These are phyloP conservation scores for Podaxis rugospora DNA, from an alignment of 768 basidiomycete species.

Conservation along the genomic window DNA sequence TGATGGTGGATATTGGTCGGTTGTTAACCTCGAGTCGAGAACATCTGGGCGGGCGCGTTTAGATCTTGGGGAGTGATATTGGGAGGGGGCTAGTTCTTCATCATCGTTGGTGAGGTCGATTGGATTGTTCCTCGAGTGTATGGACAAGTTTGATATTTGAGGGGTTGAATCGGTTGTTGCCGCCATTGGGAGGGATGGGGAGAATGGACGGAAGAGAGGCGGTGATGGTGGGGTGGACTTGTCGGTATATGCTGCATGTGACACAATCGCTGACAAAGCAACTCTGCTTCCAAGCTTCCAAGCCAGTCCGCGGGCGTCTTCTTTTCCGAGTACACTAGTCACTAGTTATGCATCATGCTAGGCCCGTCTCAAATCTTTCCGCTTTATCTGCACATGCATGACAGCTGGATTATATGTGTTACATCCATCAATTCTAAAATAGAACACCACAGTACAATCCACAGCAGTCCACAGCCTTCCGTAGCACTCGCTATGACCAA, in stretches of 20 bases:
- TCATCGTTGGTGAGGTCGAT: constrained; percentile 75
- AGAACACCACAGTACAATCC: neutral
- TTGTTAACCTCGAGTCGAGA: neutral
- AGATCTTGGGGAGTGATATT: constrained; percentile 7
- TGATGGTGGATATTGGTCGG: constrained; percentile 4
- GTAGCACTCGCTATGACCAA: constrained; percentile 43
- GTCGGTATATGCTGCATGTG: constrained; percentile 3
- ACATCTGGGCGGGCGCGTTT: constrained; percentile 1
- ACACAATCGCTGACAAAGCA: constrained; percentile 10
- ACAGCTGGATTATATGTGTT: neutral
- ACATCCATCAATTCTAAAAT: neutral
- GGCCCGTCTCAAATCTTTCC: neutral
- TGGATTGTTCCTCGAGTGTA: constrained; percentile 33
- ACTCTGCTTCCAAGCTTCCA: neutral
- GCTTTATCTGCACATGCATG: neutral
- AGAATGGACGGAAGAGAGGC: constrained; percentile 16
- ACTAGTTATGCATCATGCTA: neutral
- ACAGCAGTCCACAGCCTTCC: neutral
- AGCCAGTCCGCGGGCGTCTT: neutral
- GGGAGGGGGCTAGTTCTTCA: constrained; percentile 41
- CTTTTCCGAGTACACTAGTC: neutral
- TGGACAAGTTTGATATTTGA: constrained; percentile 29
- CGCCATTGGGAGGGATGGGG: constrained; percentile 18
- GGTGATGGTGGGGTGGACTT: constrained; percentile 14
- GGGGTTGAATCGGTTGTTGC: constrained; percentile 23